phyloP scores from a whole-genome alignment of 352 stramenopile genomes.

The Globisporangium nodosum region DNA sequence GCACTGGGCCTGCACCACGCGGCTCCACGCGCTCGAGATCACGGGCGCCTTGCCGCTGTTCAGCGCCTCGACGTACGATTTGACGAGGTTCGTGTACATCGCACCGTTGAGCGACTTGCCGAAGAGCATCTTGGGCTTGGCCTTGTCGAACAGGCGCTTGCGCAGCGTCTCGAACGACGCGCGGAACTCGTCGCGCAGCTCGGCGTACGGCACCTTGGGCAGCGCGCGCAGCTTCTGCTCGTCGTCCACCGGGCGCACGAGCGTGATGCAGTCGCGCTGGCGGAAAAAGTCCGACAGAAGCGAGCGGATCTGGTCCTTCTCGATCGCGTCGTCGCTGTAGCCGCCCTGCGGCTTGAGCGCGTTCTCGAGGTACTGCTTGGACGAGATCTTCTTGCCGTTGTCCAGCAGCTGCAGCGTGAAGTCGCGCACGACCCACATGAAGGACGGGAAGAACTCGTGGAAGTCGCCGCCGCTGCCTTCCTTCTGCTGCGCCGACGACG shows the following conservation, averaged over 20 bases:
- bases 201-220: conserved; percentile 58
- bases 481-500: conserved; percentile 27
- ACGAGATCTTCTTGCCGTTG: conserved; percentile 83
- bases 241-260: conserved; percentile 84
- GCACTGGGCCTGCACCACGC: conserved; percentile 82
- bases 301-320: conserved; percentile 79
- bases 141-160: conserved; percentile 67
- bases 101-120: conserved; percentile 81
- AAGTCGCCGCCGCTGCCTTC: conserved; percentile 25
- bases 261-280: conserved; percentile 85
- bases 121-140: conserved; percentile 80
- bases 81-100: conserved; percentile 83
- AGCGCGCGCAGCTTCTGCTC: conserved; percentile 78
- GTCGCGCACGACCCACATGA: conserved; percentile 89
- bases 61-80: conserved; percentile 79
- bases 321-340: conserved; percentile 68
- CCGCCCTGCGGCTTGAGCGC: conserved; percentile 75
- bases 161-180: conserved; percentile 64
- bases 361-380: conserved; percentile 87
- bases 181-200: conserved; percentile 81
- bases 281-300: conserved; percentile 81
- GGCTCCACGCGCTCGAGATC: conserved; percentile 87
- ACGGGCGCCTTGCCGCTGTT: conserved; percentile 85
- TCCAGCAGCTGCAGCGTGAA: conserved; percentile 86
- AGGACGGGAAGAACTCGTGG: conserved; percentile 83